phyloP scores from a whole-genome alignment of 2,329 filamentous ascomycete species.

The Biscogniauxia sp. region DNA sequence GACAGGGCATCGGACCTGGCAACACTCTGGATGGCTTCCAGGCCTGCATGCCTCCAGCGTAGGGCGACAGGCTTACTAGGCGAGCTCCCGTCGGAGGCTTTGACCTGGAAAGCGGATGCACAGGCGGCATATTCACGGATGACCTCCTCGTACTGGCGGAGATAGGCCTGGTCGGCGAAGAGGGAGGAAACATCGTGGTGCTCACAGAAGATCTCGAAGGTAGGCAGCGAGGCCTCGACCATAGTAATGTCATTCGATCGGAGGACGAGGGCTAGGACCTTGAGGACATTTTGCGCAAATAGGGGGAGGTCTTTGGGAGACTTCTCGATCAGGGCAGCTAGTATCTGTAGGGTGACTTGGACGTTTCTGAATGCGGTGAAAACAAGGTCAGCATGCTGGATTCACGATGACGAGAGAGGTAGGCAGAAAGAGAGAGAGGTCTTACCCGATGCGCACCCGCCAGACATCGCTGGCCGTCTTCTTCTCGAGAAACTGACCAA shows the following conservation, averaged over 20 bases:
- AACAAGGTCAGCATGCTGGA: background rate
- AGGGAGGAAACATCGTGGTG: slow-evolving; percentile 85
- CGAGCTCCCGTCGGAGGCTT: slow-evolving; percentile 48
- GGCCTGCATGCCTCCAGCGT: slow-evolving; percentile 71
- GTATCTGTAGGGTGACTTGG: slow-evolving; percentile 90
- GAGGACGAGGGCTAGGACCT: slow-evolving; percentile 79
- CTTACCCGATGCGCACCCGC: slow-evolving; percentile 80
- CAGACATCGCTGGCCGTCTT: slow-evolving; percentile 90
- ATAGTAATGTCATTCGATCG: slow-evolving; percentile 85
- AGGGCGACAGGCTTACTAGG: slow-evolving; percentile 72
- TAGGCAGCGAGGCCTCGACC: slow-evolving; percentile 84
- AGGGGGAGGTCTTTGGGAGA: slow-evolving; percentile 85
- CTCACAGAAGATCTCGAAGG: slow-evolving; percentile 84
- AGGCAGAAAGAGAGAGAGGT: slow-evolving; percentile 19
- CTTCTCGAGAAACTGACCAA: slow-evolving; percentile 91
- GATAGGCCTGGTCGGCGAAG: slow-evolving; percentile 80
- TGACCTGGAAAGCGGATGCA: slow-evolving; percentile 61
- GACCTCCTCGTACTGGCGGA: slow-evolving; percentile 77
- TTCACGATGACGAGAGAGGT: background rate
- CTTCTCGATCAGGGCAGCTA: slow-evolving; percentile 90
- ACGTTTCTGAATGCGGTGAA: slow-evolving; percentile 63
- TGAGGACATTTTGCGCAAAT: slow-evolving; percentile 80
- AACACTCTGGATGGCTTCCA: slow-evolving; percentile 78
- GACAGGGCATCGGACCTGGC: slow-evolving; percentile 77
- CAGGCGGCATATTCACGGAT: slow-evolving; percentile 77